Conservation (phyloP, 2,329 filamentous ascomycete genomes). For the Dothiorella sarmentorum region DNA sequence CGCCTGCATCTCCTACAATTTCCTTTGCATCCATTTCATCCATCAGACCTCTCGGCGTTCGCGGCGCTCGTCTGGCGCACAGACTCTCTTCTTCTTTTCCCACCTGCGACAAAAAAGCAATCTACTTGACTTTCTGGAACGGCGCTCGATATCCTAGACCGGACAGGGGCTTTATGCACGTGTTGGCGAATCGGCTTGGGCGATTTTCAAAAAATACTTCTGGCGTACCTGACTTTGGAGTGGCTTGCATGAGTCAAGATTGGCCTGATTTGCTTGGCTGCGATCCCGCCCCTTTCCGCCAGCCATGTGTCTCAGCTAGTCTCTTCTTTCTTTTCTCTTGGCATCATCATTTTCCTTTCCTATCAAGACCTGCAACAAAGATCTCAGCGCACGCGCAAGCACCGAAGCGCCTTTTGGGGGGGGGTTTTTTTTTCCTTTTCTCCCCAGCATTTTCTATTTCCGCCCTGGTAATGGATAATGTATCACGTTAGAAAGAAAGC, state of each 20-base stretch:
- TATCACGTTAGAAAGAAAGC: not conserved
- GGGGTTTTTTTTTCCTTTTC: not conserved
- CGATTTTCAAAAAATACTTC: conserved; percentile 15
- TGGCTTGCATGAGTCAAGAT: conserved; percentile 17
- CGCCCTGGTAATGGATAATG: conserved; percentile 11
- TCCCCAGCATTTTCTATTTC: conserved; percentile 3
- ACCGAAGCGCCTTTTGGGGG: not conserved
- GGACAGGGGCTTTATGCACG: conserved; percentile 12
- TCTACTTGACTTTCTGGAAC: conserved; percentile 14
- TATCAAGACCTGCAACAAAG: not conserved
- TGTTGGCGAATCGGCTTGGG: conserved; percentile 18
- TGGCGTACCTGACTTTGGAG: conserved; percentile 17
- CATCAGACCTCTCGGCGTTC: not conserved
- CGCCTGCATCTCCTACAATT: not conserved
- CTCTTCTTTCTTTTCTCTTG: not conserved
- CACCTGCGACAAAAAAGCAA: conserved; percentile 18
- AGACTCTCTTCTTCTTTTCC: conserved; percentile 15
- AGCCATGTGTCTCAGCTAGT: conserved; percentile 2
- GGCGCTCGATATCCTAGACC: conserved; percentile 19
- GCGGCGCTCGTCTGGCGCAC: conserved; percentile 12
- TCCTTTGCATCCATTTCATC: conserved; percentile 4
- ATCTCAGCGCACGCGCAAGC: conserved; percentile 1
- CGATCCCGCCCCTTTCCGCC: conserved; percentile 11
- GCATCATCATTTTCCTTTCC: not conserved
- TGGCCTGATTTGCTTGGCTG: conserved; percentile 9